phyloP scores from a whole-genome alignment of 192 early-diverging fungal genomes.

The Rhizophagus prolifer region DNA sequence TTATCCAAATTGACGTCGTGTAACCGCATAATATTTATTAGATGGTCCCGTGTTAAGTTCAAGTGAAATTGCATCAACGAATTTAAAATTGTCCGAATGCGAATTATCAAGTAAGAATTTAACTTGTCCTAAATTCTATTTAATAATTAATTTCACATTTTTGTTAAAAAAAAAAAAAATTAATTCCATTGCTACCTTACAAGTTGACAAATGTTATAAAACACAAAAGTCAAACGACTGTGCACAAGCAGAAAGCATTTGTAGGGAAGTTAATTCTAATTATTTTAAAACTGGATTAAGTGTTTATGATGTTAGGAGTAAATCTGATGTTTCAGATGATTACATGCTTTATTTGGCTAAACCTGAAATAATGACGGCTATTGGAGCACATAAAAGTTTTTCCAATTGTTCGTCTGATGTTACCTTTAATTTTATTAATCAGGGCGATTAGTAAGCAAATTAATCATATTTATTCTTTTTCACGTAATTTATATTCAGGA shows the following conservation, averaged over 20 bases:
- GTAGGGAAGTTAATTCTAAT: conserved; percentile 17
- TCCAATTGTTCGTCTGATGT: conserved; percentile 53
- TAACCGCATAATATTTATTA: background rate
- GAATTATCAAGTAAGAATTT: background rate
- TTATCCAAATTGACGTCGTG: background rate
- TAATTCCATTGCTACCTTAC: background rate
- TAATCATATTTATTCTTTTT: no score
- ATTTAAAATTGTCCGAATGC: conserved; percentile 28
- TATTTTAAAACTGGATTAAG: conserved; percentile 45
- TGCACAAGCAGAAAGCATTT: conserved; percentile 37
- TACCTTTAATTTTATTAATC: no score
- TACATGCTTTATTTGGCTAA: conserved; percentile 61
- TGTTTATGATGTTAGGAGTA: conserved; percentile 69
- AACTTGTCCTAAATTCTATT: background rate
- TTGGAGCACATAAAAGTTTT: conserved; percentile 54
- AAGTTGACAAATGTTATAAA: conserved; percentile 9
- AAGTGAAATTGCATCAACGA: conserved; percentile 50
- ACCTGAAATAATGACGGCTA: conserved; percentile 42
- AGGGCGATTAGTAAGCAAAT: conserved; percentile 50
- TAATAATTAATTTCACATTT: background rate
- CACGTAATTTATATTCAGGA: no score
- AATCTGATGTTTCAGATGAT: conserved; percentile 60
- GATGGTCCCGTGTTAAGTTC: conserved; percentile 45
- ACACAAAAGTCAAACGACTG: conserved; percentile 25
- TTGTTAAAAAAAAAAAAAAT: conserved; percentile 8